phyloP scores from a whole-genome alignment of 2,329 filamentous ascomycete species.

The Chrysoporthe deuterocubensis region DNA sequence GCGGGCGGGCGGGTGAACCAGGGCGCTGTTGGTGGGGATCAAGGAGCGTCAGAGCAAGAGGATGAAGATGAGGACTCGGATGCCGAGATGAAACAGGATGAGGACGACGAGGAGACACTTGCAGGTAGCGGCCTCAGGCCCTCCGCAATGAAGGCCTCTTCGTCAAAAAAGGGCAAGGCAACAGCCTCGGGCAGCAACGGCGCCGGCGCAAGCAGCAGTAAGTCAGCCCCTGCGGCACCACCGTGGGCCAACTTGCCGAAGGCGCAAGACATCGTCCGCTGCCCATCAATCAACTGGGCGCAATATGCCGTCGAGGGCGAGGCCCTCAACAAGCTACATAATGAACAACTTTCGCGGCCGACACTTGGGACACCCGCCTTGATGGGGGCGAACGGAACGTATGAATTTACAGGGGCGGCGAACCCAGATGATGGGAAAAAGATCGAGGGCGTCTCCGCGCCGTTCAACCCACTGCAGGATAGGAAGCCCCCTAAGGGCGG shows the following conservation, averaged over 20 bases:
- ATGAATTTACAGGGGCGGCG: constrained; percentile 52
- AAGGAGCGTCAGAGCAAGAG: constrained; percentile 30
- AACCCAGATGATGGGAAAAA: constrained; percentile 45
- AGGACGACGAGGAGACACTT: constrained; percentile 1
- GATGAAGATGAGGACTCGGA: constrained; percentile 39
- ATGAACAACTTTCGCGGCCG: constrained; percentile 74
- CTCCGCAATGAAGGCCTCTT: constrained; percentile 21
- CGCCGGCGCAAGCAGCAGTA: constrained; percentile 32
- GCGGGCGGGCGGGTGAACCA: constrained; percentile 61
- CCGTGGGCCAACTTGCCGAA: constrained; percentile 71
- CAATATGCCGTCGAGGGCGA: constrained; percentile 92
- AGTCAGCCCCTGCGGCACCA: constrained; percentile 22
- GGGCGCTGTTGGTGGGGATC: constrained; percentile 19
- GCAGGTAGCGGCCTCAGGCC: constrained; percentile 22
- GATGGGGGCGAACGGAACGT: constrained; percentile 46
- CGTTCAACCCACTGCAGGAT: constrained; percentile 59
- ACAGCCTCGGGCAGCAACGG: constrained; percentile 29
- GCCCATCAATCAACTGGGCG: constrained; percentile 90
- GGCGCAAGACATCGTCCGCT: constrained; percentile 81
- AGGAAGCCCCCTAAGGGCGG: constrained; percentile 42
- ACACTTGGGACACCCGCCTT: constrained; percentile 56
- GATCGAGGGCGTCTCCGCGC: constrained; percentile 58
- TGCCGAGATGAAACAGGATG: constrained; percentile 30
- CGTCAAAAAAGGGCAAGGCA: constrained; percentile 22
- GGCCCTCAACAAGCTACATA: constrained; percentile 81